Conservation (phyloP, 352 stramenopile species). For the Globisporangium okanoganense region DNA sequence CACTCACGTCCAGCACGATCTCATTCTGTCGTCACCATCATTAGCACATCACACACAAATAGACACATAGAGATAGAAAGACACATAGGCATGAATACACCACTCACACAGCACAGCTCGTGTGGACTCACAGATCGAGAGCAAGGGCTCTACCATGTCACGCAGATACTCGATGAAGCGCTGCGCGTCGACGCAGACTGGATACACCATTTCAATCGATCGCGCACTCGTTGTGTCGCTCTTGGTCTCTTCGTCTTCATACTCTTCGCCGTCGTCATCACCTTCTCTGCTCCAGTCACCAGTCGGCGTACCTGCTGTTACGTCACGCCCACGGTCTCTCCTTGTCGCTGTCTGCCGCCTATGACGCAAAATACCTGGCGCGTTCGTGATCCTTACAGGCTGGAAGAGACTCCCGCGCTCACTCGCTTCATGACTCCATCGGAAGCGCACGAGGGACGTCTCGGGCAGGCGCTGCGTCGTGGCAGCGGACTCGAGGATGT, state of each 20-base stretch:
- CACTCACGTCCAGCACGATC: slow-evolving; percentile 60
- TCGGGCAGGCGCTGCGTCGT: slow-evolving; percentile 9
- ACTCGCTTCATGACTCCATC: slow-evolving; percentile 5
- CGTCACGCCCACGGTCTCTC: neutral
- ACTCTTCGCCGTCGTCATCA: neutral
- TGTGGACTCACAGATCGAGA: neutral
- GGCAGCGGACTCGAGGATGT: slow-evolving; percentile 14
- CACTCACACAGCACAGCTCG: neutral
- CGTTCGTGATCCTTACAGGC: slow-evolving; percentile 14
- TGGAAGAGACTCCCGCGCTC: slow-evolving; percentile 15
- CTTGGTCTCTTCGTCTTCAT: neutral
- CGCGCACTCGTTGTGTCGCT: neutral
- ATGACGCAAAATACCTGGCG: neutral
- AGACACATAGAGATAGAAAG: neutral
- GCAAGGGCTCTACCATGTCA: slow-evolving; percentile 9
- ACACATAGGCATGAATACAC: neutral
- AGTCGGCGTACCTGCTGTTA: neutral
- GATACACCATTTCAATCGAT: slow-evolving; percentile 18
- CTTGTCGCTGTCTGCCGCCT: neutral
- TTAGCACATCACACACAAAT: neutral
- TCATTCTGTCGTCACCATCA: slow-evolving; percentile 21
- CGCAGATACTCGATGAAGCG: slow-evolving; percentile 17
- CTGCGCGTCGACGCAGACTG: slow-evolving; percentile 6
- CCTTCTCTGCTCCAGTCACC: neutral
- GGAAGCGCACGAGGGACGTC: slow-evolving; percentile 13